Evolutionary conservation across 148 eudicot species (phyloP).

Genomic region (Camellia lanceoleosa): DNA sequence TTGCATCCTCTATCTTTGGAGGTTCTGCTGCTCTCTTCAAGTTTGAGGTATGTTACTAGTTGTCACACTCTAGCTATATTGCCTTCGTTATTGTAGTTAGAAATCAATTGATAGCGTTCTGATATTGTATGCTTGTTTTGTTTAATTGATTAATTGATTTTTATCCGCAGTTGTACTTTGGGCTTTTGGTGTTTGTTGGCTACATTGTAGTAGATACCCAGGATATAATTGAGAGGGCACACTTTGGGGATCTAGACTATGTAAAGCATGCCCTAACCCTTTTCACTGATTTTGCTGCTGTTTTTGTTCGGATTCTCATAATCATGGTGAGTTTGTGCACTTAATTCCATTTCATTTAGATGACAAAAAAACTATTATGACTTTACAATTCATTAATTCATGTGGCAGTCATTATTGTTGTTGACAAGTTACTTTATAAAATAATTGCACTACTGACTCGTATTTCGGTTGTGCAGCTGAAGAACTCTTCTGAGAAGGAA

Average conservation of each 20-base stretch:
- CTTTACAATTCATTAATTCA: no score
- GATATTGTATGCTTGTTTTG: neutral
- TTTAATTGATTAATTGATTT: no score
- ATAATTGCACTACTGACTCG: neutral
- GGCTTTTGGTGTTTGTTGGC: constrained; percentile 87
- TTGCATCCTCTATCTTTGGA: constrained; percentile 79
- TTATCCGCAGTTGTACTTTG: constrained; percentile 75
- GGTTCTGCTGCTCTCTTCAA: constrained; percentile 69
- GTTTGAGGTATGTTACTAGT: constrained; percentile 60
- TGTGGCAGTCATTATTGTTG: neutral
- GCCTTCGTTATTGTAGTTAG: neutral
- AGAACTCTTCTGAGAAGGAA: constrained; percentile 56
- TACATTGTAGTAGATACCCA: constrained; percentile 92
- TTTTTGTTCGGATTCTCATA: constrained; percentile 79
- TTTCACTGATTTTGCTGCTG: constrained; percentile 79
- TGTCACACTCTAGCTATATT: neutral
- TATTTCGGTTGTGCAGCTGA: constrained; percentile 44
- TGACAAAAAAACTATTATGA: neutral
- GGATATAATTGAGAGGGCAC: constrained; percentile 85
- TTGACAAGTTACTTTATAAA: neutral
- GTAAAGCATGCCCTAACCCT: constrained; percentile 79
- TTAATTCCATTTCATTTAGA: neutral
- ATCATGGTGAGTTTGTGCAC: constrained; percentile 60
- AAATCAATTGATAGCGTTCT: neutral
- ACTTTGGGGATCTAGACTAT: constrained; percentile 86